Evolutionary conservation across 495 filamentous ascomycete genomes (phyloP), one percentile per base, ranked within the genome.

Genomic region (Aspergillus bridgeri): DNA sequence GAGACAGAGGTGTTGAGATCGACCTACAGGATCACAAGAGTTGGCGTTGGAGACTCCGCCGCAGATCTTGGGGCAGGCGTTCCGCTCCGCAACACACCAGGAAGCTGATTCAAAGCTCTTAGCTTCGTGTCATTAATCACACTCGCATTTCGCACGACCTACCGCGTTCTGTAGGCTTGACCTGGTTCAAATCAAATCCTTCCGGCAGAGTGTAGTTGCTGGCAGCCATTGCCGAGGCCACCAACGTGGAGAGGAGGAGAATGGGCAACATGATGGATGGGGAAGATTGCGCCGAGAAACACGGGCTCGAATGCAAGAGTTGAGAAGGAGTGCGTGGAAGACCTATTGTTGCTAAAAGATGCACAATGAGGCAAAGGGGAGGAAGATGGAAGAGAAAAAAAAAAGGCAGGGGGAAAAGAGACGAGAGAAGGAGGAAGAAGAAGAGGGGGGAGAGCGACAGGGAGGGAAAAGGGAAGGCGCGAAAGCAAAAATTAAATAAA

Each of bases 21-120:
- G 33, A 65, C 77, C 51, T 77, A 81, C 79, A 24, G 69, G 45
- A 42, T 73, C 69, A 57, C 79, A 82, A 15, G 57, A 56, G 65
- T 81, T 82, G 57, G 56, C 49, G 54, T 64, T 69, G 51, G 75
- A 67, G 22, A 58, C 59, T 60, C 74, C 70, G 52, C 71, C 65
- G 65, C 79, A 82, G 51, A 82, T 71, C 8, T 64, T 53, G 6
- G 78, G 79, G 68, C 79, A 82, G 21, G 68, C 65, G 64, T 77
- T 78, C 23, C 66, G 69, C 67, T 82, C 67, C 38, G 66, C 75
- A 23, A 54, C 57, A 64, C 79, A 82, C 76, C 76, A 82, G 46
- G 68, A 57, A 57, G 57, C 79, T 81, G 44, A 52, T 29, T 49
- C 22, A 43, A 48, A 49, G 21, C n/a, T 27, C 42, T 55, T 47